Evolutionary conservation across 257 asterid species (phyloP).

Genomic region (Nicotiana tabacum): DNA sequence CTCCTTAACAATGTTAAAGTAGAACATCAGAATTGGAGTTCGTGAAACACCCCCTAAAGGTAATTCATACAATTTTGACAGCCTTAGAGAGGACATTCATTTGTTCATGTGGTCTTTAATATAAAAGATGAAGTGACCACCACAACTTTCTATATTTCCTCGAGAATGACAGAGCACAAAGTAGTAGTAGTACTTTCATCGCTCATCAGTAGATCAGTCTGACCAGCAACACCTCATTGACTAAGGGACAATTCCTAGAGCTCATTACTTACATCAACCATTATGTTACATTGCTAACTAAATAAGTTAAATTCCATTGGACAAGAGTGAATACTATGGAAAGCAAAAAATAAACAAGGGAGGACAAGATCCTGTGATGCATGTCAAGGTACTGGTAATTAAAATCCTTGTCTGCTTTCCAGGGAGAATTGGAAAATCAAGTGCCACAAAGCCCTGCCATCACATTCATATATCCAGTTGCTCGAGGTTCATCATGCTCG

Average conservation of each 20-base stretch:
- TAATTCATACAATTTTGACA: neutral
- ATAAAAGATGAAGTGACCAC: neutral
- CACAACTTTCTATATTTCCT: neutral
- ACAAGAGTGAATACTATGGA: neutral
- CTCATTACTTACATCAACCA: neutral
- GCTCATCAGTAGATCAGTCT: neutral
- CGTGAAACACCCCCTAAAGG: too few relatives aligned
- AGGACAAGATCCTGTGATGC: neutral
- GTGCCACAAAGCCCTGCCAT: neutral
- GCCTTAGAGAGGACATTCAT: neutral
- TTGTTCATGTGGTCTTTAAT: neutral
- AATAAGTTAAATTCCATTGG: neutral
- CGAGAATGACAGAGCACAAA: too few relatives aligned
- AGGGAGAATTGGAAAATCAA: neutral
- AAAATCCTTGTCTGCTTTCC: neutral
- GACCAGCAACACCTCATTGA: neutral
- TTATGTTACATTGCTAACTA: neutral
- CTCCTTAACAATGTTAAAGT: neutral
- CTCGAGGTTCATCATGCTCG: slow-evolving; percentile 48
- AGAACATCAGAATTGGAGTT: neutral
- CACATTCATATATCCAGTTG: slow-evolving; percentile 64
- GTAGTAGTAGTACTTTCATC: neutral
- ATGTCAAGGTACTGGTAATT: neutral
- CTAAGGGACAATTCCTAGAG: neutral
- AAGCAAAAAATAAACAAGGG: neutral